Base-by-base conservation (phyloP, 2,329 filamentous ascomycete genomes). In the Monilinia vaccinii-corymbosi region DNA sequence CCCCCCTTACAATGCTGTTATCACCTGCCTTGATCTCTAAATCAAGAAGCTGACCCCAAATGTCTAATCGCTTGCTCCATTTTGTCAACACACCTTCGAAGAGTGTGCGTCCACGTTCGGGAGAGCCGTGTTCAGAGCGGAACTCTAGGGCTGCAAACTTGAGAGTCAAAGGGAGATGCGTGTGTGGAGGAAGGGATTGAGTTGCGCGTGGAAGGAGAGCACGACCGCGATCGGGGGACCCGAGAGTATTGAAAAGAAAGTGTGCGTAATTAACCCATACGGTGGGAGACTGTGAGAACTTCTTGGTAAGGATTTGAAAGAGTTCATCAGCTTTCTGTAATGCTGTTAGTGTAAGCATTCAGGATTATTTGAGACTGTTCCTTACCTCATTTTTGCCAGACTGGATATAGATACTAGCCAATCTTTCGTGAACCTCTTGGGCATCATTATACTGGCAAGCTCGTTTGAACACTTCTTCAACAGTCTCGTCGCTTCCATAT, bases 261-360 rank as follows among this genome's bases (percentile, higher is more conserved):
- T 88, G 88, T 28, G 92, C 93, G 75, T 97, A 97, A 78, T 97
- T 97, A 74, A 88, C 80, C 90, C 92, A 99, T 66, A 97, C 85
- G 57, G 86, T 83, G 11, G 89, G 86, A 7, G 86, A 84, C 65
- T 86, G 85, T 64, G 88, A 87, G 62, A 91, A 92, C 76, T 95
- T 97, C 78, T 94, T 95, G 69, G 89, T 79, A 75, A 96, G 89
- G 45, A 80, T 77, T 73, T 94, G 88, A 77, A 97, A 97, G 67
- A 97, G 81, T 25, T 82, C 83, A 71, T 97, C 91, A 59, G 93
- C 93, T 81, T 92, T 87, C 87, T 95, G 73, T 72, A 55, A 11
- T 44, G 46, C 49, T 60, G 57, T 71, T 66, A 73, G 70, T 58
- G 62, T 50, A 9, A 38, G 34, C 34, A 1, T 25, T 49, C 6